Percentiles rank a stretch among this genome's conserved stretches.
Evolutionary conservation across 768 basidiomycete genomes (phyloP).

Genomic region (Phaffia tasmanica): DNA sequence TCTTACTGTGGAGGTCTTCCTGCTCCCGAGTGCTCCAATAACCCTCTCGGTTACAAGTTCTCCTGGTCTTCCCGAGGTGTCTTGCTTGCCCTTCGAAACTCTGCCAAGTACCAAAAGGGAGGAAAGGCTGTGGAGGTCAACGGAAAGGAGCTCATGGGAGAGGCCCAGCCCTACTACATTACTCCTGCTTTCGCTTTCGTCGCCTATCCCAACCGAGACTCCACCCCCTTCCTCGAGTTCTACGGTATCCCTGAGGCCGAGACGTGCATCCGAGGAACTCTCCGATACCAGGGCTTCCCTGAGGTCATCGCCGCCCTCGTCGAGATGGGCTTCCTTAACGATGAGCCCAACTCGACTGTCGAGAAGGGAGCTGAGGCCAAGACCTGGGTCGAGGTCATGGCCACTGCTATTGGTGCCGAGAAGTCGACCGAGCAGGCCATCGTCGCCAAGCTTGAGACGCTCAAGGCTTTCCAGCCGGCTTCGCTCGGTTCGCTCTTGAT

Average conservation of each 20-base stretch:
- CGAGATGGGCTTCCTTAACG: slow-evolving; percentile 73
- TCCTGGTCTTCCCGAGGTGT: slow-evolving; percentile 97
- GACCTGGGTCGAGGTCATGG: slow-evolving; percentile 74
- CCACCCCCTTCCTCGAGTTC: slow-evolving; percentile 74
- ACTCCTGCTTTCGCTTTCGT: slow-evolving; percentile 92
- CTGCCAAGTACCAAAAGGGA: slow-evolving; percentile 63
- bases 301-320: slow-evolving; percentile 83
- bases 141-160: slow-evolving; percentile 74
- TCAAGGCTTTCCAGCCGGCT: slow-evolving; percentile 59
- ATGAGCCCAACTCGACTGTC: slow-evolving; percentile 65
- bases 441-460: slow-evolving; percentile 55
- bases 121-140: slow-evolving; percentile 55
- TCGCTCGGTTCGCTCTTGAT: slow-evolving; percentile 54
- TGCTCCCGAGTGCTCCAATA: slow-evolving; percentile 76
- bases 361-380: slow-evolving; percentile 48
- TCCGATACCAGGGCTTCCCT: slow-evolving; percentile 94
- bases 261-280: slow-evolving; percentile 80
- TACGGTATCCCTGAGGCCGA: slow-evolving; percentile 91
- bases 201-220: slow-evolving; percentile 93
- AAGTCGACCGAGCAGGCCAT: slow-evolving; percentile 66
- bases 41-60: slow-evolving; percentile 98
- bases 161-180: slow-evolving; percentile 88
- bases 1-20: slow-evolving; percentile 96
- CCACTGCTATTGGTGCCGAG: slow-evolving; percentile 58
- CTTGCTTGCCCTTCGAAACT: slow-evolving; percentile 84